A percentile compares a stretch with the other conserved stretches of the same genome.
Conservation (phyloP, 2,329 filamentous ascomycete species). For the Cercospora citrullina region DNA sequence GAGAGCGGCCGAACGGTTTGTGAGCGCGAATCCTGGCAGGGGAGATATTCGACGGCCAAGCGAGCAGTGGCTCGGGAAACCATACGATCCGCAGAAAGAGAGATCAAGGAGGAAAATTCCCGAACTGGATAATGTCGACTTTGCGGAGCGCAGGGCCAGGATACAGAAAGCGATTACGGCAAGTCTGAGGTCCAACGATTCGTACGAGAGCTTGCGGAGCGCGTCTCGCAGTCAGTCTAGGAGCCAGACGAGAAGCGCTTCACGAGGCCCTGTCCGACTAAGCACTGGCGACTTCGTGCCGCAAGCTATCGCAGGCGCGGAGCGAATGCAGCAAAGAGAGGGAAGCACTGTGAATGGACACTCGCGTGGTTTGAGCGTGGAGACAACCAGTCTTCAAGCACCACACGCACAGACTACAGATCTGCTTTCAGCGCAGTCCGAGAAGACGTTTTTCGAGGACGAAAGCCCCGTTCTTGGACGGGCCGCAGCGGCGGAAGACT, state of each 20-base stretch:
- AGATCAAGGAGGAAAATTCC: conserved; percentile 49
- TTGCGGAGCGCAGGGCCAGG: conserved; percentile 75
- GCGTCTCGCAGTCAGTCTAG: conserved; percentile 28
- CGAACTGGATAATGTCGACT: conserved; percentile 76
- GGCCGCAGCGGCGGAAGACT: conserved; percentile 37
- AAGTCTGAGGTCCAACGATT: conserved; percentile 67
- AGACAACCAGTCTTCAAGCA: conserved; percentile 28
- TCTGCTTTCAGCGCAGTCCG: conserved; percentile 40
- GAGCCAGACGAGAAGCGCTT: conserved; percentile 21
- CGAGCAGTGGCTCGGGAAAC: conserved; percentile 65
- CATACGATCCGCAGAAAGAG: conserved; percentile 72
- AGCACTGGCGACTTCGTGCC: conserved; percentile 44
- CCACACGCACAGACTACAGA: conserved; percentile 22
- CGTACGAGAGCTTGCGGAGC: conserved; percentile 46
- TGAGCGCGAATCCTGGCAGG: conserved; percentile 44
- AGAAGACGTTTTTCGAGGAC: conserved; percentile 47
- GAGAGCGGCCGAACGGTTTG: conserved; percentile 61
- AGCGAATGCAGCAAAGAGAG: neutral
- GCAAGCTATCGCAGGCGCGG: conserved; percentile 40
- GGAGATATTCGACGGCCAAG: conserved; percentile 44
- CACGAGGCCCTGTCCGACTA: conserved; percentile 11
- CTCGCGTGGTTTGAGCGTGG: conserved; percentile 28
- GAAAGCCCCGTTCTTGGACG: conserved; percentile 67
- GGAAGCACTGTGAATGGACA: neutral
- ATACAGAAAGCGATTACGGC: conserved; percentile 85